phyloP scores from a whole-genome alignment of 345 rosid genomes.

The Moricandia moricandioides region DNA sequence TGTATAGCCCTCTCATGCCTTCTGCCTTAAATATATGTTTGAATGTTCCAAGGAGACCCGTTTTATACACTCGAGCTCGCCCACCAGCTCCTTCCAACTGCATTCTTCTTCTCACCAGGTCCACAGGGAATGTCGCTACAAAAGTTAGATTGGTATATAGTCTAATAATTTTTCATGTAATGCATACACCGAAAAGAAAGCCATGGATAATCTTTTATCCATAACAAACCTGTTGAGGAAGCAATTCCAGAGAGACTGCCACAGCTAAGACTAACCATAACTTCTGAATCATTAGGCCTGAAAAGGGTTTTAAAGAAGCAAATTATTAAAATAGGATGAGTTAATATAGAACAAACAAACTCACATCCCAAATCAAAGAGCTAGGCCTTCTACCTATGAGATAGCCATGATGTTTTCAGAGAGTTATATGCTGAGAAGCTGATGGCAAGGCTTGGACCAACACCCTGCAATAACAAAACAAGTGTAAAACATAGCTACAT shows the following conservation, averaged over 20 bases:
- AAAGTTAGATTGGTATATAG: not conserved
- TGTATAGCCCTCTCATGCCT: constrained; percentile 81
- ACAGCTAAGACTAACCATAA: constrained; percentile 71
- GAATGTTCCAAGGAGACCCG: constrained; percentile 73
- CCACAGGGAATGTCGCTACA: constrained; percentile 89
- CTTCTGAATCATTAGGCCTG: constrained; percentile 75
- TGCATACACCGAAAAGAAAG: not conserved
- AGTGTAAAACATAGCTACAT: not conserved
- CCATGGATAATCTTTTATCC: not conserved
- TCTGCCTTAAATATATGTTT: constrained; percentile 60
- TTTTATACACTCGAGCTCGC: constrained; percentile 63
- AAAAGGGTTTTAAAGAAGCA: not conserved
- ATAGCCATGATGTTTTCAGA: constrained; percentile 65
- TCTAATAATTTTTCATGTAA: constrained; percentile 8
- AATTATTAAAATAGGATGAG: not conserved
- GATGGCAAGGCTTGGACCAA: constrained; percentile 92
- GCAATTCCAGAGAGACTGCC: constrained; percentile 96
- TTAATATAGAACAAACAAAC: not conserved
- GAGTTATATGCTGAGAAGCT: constrained; percentile 84
- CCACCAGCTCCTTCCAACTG: constrained; percentile 96
- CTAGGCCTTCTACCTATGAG: constrained; percentile 52
- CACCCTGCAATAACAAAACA: constrained; percentile 57
- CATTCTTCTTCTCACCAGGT: constrained; percentile 91
- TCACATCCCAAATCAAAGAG: constrained; percentile 9
- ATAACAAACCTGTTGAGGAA: constrained; percentile 82